Base-by-base conservation (phyloP, 2,329 filamentous ascomycete species). In the Aspergillus glaucus region DNA sequence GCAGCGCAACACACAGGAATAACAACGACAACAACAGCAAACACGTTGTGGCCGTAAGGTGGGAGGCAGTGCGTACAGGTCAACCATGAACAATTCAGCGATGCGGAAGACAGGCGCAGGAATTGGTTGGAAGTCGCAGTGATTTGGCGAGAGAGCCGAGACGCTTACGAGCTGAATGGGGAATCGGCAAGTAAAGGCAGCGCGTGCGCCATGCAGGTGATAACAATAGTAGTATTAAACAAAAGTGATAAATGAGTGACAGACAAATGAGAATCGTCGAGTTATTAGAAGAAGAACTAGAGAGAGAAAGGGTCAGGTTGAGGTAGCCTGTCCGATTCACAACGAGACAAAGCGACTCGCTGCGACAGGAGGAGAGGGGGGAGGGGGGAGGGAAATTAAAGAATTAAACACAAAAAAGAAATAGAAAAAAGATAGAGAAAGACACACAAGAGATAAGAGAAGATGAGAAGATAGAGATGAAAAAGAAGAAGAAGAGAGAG, bases 401-500 rank as follows among this genome's bases (percentile, higher is more conserved):
- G 28, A 45, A 56, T 51, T 55, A 55, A 50, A 21, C 6, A 40
- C 10, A 55, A 56, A 54, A 54, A 50, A 53, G 51, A 44, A 41
- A 49, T 45, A 50, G 49, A 49, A 39, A 50, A 48, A 26, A 32
- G 26, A 45, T 43, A 53, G 43, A 51, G 43, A 41, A 50, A 55
- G 51, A 47, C 36, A 53, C 44, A 47, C 50, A 49, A 53, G 52
- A 50, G 41, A 34, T 46, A 47, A 46, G 43, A 47, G 49, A 50
- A 51, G 46, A 52, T 44, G 43, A 43, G 50, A 53, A 47, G 48
- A 51, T 51, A 52, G 50, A 50, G 44, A 34, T 10, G 14, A 48
- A 47, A 32, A 34, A 43, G 46, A 53, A 52, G 40, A 32, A 50
- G 43, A 43, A 46, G 47, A 49, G 56, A 63, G 63, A 62, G 61